These are phyloP conservation scores for Amanita rimosa DNA, from an alignment of 768 basidiomycete genomes.

Conservation along the genomic window DNA sequence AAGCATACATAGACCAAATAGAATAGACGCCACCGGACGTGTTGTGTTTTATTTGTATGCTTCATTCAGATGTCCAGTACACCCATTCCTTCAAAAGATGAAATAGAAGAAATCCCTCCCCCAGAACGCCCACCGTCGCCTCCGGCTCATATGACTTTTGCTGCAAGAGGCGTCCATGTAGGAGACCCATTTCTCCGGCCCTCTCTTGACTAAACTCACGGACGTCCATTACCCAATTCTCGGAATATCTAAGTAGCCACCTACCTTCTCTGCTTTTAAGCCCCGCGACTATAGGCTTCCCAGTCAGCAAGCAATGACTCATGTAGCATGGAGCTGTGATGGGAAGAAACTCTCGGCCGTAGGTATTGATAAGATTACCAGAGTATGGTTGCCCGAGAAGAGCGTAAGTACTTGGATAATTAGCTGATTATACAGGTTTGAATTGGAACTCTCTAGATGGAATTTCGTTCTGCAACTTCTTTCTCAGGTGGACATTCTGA, in stretches of 20 bases:
- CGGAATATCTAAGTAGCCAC: conserved; percentile 34
- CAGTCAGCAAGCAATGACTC: conserved; percentile 55
- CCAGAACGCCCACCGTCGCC: conserved; percentile 60
- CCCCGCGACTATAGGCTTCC: conserved; percentile 64
- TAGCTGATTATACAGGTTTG: background rate
- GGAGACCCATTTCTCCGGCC: conserved; percentile 16
- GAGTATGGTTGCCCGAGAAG: conserved; percentile 74
- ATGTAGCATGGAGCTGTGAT: conserved; percentile 79
- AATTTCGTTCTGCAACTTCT: conserved; percentile 49
- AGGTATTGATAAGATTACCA: conserved; percentile 66
- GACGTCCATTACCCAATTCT: conserved; percentile 3
- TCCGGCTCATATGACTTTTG: conserved; percentile 60
- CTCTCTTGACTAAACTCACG: conserved; percentile 12
- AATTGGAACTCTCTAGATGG: conserved; percentile 40
- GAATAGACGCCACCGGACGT: no score
- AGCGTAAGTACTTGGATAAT: conserved; percentile 40
- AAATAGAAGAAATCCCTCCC: conserved; percentile 45
- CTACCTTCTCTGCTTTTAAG: conserved; percentile 71
- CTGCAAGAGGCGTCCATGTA: conserved; percentile 67
- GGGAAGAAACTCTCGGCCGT: conserved; percentile 75
- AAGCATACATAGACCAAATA: no score
- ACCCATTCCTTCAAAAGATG: conserved; percentile 24
- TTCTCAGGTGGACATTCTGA: conserved; percentile 67
- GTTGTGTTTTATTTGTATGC: no score
- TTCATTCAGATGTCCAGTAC: conserved; percentile 1